Conservation (phyloP, 2,329 filamentous ascomycete species). For the Paraphaeosphaeria minitans region DNA sequence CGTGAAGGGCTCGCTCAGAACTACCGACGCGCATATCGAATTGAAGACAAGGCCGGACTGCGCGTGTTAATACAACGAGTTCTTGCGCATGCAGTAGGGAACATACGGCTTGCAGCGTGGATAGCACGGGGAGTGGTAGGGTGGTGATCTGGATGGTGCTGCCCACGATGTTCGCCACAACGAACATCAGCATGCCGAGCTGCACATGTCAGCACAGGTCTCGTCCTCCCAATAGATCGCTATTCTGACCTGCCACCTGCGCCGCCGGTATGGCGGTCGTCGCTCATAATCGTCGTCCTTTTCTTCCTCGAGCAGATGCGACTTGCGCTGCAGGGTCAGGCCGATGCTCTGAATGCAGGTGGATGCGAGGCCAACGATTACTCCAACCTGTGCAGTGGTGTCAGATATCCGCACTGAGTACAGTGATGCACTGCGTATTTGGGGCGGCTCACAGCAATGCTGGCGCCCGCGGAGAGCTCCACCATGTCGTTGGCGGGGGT, state of each 20-base stretch:
- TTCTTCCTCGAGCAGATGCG: constrained; percentile 96
- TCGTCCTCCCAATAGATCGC: background rate
- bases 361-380: constrained; percentile 89
- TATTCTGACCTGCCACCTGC: constrained; percentile 78
- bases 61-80: constrained; percentile 11
- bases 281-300: constrained; percentile 78
- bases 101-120: constrained; percentile 80
- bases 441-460: constrained; percentile 46
- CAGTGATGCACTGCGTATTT: background rate
- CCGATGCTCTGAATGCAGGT: constrained; percentile 95
- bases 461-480: constrained; percentile 49
- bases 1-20: constrained; percentile 93
- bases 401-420: constrained; percentile 15
- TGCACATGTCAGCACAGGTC: constrained; percentile 33
- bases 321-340: constrained; percentile 95
- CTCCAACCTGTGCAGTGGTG: constrained; percentile 71
- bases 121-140: constrained; percentile 88
- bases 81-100: background rate
- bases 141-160: constrained; percentile 98
- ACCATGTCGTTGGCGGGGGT: constrained; percentile 37
- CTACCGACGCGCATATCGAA: constrained; percentile 92
- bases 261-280: constrained; percentile 84
- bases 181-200: constrained; percentile 94
- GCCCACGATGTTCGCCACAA: constrained; percentile 90
- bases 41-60: constrained; percentile 95